A percentile compares a stretch with the other conserved stretches of the same genome.
Evolutionary conservation across 2,329 filamentous ascomycete genomes (phyloP).

Genomic region (Exophiala calicioides): DNA sequence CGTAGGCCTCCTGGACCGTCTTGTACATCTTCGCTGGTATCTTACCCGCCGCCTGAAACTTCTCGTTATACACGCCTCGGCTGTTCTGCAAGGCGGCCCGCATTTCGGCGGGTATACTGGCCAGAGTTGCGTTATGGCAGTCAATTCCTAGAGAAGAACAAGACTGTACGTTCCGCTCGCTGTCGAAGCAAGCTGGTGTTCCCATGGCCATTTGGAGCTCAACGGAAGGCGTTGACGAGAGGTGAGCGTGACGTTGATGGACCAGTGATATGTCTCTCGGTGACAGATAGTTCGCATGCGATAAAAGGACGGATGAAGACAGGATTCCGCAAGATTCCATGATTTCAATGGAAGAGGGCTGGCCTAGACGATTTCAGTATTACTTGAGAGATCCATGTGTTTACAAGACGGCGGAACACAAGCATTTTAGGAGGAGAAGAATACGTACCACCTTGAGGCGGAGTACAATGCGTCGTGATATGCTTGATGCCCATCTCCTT

Average conservation of each 20-base stretch:
- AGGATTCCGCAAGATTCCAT: slow-evolving; percentile 40
- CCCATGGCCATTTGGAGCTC: slow-evolving; percentile 53
- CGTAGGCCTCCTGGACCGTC: slow-evolving; percentile 48
- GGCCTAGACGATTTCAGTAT: slow-evolving; percentile 3
- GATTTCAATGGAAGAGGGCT: not conserved
- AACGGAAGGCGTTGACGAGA: slow-evolving; percentile 51
- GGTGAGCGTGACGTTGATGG: slow-evolving; percentile 20
- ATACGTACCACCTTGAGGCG: slow-evolving; percentile 5
- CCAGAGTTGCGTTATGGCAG: slow-evolving; percentile 35
- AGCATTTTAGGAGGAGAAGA: not conserved
- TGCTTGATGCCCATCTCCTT: slow-evolving; percentile 27
- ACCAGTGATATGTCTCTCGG: slow-evolving; percentile 31
- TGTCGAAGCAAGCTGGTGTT: slow-evolving; percentile 39
- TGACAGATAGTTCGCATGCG: slow-evolving; percentile 38
- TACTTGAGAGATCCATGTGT: too few relatives aligned
- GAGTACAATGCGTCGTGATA: slow-evolving; percentile 30
- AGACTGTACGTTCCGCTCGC: slow-evolving; percentile 22
- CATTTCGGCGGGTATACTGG: slow-evolving; percentile 34
- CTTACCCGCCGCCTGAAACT: slow-evolving; percentile 31
- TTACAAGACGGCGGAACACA: too few relatives aligned
- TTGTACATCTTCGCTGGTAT: slow-evolving; percentile 34
- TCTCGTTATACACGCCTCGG: slow-evolving; percentile 33
- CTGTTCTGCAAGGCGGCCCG: slow-evolving; percentile 33
- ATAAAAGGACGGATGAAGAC: slow-evolving; percentile 45
- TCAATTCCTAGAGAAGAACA: slow-evolving; percentile 34